Evolutionary conservation across 176 grass and related monocot species (phyloP), one percentile per base, ranked within the genome.

Genomic region (Lolium perenne): DNA sequence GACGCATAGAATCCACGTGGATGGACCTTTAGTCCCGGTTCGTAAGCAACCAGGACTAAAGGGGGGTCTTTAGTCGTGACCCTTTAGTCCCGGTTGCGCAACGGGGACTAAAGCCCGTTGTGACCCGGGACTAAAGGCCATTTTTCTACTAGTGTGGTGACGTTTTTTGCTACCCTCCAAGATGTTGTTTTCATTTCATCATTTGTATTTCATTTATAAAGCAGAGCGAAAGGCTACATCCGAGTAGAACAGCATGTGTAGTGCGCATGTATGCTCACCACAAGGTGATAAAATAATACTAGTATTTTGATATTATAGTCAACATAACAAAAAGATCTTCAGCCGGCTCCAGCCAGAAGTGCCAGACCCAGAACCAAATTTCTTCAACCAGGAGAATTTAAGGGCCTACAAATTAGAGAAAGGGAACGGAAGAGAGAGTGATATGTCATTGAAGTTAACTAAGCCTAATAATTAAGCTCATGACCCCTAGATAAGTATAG

Each of bases 361-460:
- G 32, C 32, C 2, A 76, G 49, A 75, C 67, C 50, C 80, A 76
- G 57, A 50, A 59, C 43, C 56, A 79, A 10, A 51, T 84, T 61
- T 84, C 41, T 21, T 8, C 60, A 29, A 38, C 41, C 11, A 62
- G 11, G 71, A 71, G 50, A 72, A 57, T 65, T 68, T 47, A 54
- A 81, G 82, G 51, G 82, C 53, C 55, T 63, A 57, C 56, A 78
- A 65, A 65, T 84, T 69, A 81, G 69, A 64, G 40, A 71, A 15
- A 4, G 9, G 46, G 8, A 38, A 3, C 49, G 12, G 23, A 13
- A 12, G 40, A 41, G 38, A 15, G 54, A 43, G 65, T 13, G 79
- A 53, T 60, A 14, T 80, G 23, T 13, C 7, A 3, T 23, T 70
- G 12, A 64, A 54, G 6, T 18, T 56, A 56, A 17, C 2, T 51